Evolutionary conservation across 306 rosid species (phyloP), one percentile per base, ranked within the genome.

Genomic region (Sechiopsis laciniata): DNA sequence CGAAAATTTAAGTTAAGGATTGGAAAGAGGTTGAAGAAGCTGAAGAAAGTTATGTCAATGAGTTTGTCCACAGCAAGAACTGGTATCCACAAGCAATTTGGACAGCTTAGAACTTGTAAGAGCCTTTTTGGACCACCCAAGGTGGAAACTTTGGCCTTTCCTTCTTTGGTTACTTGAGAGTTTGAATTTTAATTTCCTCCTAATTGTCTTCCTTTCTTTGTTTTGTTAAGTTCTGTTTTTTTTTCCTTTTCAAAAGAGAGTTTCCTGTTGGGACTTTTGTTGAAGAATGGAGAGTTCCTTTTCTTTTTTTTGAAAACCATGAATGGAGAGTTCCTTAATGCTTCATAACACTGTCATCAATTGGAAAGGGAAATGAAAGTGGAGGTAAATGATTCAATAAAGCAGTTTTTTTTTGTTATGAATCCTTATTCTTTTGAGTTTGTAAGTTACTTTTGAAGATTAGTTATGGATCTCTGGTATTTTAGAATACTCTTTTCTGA

Each of bases 1-100:
- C 82, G 91, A 0, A 90, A 85, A 80, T 45, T 94, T 80, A 94
- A 83, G 85, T 76, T 94, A 14, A 90, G 81, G 95, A 89, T 94
- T 59, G 97, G 99, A 26, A 87, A 65, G 58, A 89, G 87, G 56
- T 65, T 89, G 58, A 91, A 65, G 80, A 89, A 72, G 82, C 55
- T 89, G 55, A 87, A 87, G 83, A 94, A 85, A 84, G 81, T 53
- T 63, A 77, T 90, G 59, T n/a, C 82, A 74, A 63, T 72, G 0
- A 32, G 85, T 53, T 55, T 88, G 4, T 81, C 83, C 51, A 58
- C 85, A 4, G 87, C 88, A 40, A 87, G 75, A 84, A 56, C 76
- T 77, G 71, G 87, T 0, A 72, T 90, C 56, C 84, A 69, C 29
- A 86, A 83, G 74, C 84, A 81, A 57, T 75, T 90, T 48, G 45